phyloP scores from a whole-genome alignment of 2,329 filamentous ascomycete species.

The Lomentospora prolificans region DNA sequence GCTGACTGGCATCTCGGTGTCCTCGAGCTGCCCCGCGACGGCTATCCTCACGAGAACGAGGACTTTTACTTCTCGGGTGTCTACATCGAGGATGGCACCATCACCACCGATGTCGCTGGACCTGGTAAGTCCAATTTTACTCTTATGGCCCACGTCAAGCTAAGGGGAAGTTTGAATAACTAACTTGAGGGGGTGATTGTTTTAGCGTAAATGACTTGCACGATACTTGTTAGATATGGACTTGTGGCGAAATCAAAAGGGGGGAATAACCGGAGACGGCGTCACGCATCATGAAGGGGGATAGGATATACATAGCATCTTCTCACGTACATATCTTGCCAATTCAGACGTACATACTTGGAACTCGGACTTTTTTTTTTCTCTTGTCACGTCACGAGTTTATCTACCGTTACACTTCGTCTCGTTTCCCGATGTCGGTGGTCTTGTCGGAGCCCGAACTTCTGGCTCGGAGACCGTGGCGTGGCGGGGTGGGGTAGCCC shows the following conservation, averaged over 20 bases:
- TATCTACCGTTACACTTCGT: no score
- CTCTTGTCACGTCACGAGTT: no score
- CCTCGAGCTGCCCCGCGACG: constrained; percentile 50
- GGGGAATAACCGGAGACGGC: not conserved
- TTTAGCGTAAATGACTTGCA: no score
- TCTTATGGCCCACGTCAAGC: no score
- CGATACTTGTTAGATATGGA: no score
- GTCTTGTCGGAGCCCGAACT: not conserved
- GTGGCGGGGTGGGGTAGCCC: constrained; percentile 1
- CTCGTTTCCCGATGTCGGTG: not conserved
- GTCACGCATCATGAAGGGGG: not conserved
- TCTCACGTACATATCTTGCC: not conserved
- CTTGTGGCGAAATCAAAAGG: not conserved
- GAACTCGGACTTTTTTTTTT: no score
- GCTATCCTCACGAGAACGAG: constrained; percentile 44
- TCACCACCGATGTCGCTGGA: constrained; percentile 21
- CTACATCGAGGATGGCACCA: constrained; percentile 46
- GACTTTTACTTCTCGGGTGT: constrained; percentile 66
- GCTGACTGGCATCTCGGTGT: constrained; percentile 66
- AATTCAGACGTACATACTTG: constrained; percentile 1
- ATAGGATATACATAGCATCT: not conserved
- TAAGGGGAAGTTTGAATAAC: no score
- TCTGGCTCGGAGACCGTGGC: not conserved
- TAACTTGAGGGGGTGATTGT: no score
- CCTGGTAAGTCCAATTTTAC: constrained; percentile 2